Evolutionary conservation across 1,139 yeast genomes (phyloP).

Genomic region (Saccharomyces hybrid): DNA sequence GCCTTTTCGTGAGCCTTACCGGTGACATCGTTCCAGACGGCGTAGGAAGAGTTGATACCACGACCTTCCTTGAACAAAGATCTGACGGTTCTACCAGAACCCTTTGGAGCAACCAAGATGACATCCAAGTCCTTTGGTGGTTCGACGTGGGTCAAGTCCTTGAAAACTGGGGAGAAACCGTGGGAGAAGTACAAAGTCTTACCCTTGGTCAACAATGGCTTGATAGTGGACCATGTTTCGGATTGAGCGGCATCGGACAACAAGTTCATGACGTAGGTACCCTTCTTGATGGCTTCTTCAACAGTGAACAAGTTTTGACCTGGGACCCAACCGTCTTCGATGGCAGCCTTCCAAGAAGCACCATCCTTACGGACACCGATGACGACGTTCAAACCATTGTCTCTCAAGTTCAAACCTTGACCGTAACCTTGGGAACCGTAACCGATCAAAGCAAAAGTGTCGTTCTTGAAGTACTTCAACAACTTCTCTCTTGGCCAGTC

Average conservation of each 20-base stretch:
- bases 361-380: conserved; percentile 98
- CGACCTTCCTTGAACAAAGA: conserved; percentile 99
- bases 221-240: conserved; percentile 85
- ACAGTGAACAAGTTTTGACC: conserved; percentile 97
- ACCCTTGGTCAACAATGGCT: conserved; percentile 91
- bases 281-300: conserved; percentile 82
- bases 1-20: conserved; percentile 99
- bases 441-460: conserved; percentile 94
- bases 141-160: conserved; percentile 91
- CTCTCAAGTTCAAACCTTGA: conserved; percentile 98
- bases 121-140: conserved; percentile 94
- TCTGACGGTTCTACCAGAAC: conserved; percentile 99
- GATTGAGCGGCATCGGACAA: conserved; percentile 99
- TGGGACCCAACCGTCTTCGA: conserved; percentile 99
- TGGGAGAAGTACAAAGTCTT: conserved; percentile 98
- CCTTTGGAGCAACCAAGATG: conserved; percentile 99
- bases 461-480: conserved; percentile 93
- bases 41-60: conserved; percentile 98
- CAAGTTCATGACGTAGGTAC: conserved; percentile 95
- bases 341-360: conserved; percentile 99
- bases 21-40: conserved; percentile 98
- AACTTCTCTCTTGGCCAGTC: conserved; percentile 99
- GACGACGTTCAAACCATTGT: conserved; percentile 94
- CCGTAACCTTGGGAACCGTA: conserved; percentile 99
- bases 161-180: conserved; percentile 99